Percentiles rank a stretch among this genome's conserved stretches.
phyloP scores from a whole-genome alignment of 176 grass and related monocot genomes.

The Oryza officinalis region DNA sequence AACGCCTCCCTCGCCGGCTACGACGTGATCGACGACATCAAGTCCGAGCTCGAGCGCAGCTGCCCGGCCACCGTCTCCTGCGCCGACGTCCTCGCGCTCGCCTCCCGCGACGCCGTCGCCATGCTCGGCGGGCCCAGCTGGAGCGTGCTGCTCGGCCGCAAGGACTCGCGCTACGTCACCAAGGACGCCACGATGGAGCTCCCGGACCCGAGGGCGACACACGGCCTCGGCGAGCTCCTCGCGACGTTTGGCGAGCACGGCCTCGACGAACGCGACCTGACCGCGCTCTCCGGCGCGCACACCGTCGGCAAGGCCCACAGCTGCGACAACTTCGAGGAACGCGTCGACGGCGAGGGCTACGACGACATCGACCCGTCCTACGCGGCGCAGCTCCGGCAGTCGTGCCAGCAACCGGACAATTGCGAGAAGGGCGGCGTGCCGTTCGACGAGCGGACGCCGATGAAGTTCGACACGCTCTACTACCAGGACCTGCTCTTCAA shows the following conservation, averaged over 20 bases:
- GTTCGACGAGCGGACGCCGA: neutral
- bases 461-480: conserved; percentile 60
- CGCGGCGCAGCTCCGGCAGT: neutral
- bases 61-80: conserved; percentile 65
- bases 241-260: conserved; percentile 34
- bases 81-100: conserved; percentile 54
- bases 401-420: neutral
- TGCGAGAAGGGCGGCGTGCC: conserved; percentile 10
- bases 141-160: conserved; percentile 67
- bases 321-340: conserved; percentile 12
- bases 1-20: conserved; percentile 52
- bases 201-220: conserved; percentile 10
- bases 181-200: conserved; percentile 34
- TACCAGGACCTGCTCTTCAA: conserved; percentile 51
- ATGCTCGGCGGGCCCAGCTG: conserved; percentile 63
- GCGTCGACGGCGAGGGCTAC: conserved; percentile 3
- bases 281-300: conserved; percentile 59
- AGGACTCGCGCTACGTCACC: conserved; percentile 50
- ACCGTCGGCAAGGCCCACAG: conserved; percentile 36
- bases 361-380: conserved; percentile 26
- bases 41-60: conserved; percentile 40
- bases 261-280: conserved; percentile 50
- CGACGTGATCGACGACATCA: conserved; percentile 59
- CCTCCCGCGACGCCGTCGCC: conserved; percentile 57
- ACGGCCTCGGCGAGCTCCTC: conserved; percentile 28